Conservation (phyloP, 2,329 filamentous ascomycete genomes). For the Onygenales sp. region DNA sequence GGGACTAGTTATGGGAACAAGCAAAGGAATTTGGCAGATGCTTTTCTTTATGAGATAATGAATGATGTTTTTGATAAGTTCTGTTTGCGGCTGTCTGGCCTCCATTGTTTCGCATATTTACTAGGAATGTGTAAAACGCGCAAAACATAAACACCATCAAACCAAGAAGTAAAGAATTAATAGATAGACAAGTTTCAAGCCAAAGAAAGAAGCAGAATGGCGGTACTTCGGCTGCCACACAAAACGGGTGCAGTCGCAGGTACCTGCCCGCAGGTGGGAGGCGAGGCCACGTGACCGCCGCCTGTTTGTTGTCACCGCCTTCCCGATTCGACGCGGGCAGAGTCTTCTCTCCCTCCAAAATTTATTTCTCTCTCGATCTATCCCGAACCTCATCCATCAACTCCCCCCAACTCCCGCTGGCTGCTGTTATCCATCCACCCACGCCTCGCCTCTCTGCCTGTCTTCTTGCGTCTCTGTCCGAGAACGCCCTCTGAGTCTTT, state of each 20-base stretch:
- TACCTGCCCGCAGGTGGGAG: background rate
- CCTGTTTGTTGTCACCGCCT: constrained; percentile 14
- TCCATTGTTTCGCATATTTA: no score
- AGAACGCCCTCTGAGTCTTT: constrained; percentile 1
- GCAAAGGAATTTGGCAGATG: no score
- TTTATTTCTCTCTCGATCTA: constrained; percentile 19
- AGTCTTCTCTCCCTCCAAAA: constrained; percentile 15
- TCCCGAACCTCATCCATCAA: constrained; percentile 15
- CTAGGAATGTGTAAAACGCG: no score
- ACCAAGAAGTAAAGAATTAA: no score
- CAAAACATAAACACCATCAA: no score
- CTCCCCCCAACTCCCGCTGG: constrained; percentile 3
- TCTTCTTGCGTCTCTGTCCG: constrained; percentile 13
- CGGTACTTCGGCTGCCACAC: background rate
- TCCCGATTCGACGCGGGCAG: background rate
- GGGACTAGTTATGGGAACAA: no score
- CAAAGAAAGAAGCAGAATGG: background rate
- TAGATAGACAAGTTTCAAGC: no score
- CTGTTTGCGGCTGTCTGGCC: no score
- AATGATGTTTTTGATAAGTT: no score
- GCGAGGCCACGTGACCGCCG: constrained; percentile 11
- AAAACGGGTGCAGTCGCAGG: background rate
- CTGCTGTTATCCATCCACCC: background rate
- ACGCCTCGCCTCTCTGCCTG: constrained; percentile 1
- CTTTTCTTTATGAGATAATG: no score